Conservation (phyloP, 495 filamentous ascomycete species). For the Trichoderma asperelloides region DNA sequence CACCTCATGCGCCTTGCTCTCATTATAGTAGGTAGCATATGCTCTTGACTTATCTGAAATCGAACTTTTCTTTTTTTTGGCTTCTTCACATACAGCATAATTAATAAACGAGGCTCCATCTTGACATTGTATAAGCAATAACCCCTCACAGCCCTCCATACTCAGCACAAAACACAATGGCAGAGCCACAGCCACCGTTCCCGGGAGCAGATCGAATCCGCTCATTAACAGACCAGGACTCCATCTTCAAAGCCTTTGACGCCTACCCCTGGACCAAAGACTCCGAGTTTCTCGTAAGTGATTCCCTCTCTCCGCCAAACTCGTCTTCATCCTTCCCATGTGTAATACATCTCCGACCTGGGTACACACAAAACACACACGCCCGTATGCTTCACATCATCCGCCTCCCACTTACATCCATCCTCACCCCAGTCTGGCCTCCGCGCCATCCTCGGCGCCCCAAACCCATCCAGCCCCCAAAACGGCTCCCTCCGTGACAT, state of each 20-base stretch:
- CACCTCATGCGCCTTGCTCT: neutral
- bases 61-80: neutral
- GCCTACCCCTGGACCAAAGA: constrained; percentile 12
- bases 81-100: neutral
- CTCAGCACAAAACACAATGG: neutral
- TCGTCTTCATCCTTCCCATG: neutral
- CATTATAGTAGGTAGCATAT: neutral
- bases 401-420: neutral
- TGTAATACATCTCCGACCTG: neutral
- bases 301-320: neutral
- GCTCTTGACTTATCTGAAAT: neutral
- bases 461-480: neutral
- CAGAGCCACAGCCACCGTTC: neutral
- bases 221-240: constrained; percentile 9
- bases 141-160: neutral
- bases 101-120: neutral
- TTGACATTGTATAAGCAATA: neutral
- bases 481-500: constrained; percentile 15
- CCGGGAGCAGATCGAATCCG: constrained; percentile 9
- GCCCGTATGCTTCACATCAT: neutral
- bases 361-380: neutral
- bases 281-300: constrained; percentile 7
- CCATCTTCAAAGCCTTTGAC: constrained; percentile 12
- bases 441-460: constrained; percentile 12
- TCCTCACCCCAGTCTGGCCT: constrained; percentile 4